Evolutionary conservation across 371 early-diverging fungal genomes (phyloP), one percentile per base, ranked within the genome.

Genomic region (Amoeboaphelidium protococcarum): DNA sequence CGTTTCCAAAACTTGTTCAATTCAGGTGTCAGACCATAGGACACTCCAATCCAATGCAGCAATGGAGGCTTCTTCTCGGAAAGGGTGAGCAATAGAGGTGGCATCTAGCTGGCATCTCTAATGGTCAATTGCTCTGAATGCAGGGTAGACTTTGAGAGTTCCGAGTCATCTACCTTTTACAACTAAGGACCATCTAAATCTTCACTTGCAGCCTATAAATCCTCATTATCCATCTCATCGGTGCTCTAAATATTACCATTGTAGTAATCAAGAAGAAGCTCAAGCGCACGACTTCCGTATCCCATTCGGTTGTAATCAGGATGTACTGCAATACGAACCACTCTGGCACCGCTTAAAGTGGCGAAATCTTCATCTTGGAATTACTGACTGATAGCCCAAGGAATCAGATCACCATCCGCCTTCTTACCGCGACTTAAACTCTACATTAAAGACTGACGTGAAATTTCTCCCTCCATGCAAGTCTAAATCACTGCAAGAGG

Each of bases 261-360:
- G 63, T 85, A 91, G 60, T 78, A 88, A 40, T 75, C 66, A 12
- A 51, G 72, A 26, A 98, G 63, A 44, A 76, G 66, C 41, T 82
- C 77, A 25, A 98, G 58, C 3, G 91, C 84, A 19, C 82, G 69
- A 20, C 74, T 63, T 1, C 99, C 99, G 62, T 94, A 97, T 2
- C 98, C 98, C 98, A 94, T 97, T 53, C 80, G 72, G 44, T 77
- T 69, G 57, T 89, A 94, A 51, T 92, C 92, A 3, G 96, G 97
- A 61, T 95, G 95, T 0, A 97, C 91, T 25, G 98, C 97, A 52
- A 99, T 92, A 49, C 99, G 82, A n/a, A 99, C 95, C n/a, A 99
- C 75, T 50, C 99, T 78, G 13, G 92, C 86, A 26, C 99, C 98
- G 1, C 80, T 79, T 27, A 88, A 66, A 23, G 78, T 65, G 1